Evolutionary conservation across 2,329 filamentous ascomycete genomes (phyloP), one percentile per base, ranked within the genome.

Genomic region (Fragosphaeria purpurea): DNA sequence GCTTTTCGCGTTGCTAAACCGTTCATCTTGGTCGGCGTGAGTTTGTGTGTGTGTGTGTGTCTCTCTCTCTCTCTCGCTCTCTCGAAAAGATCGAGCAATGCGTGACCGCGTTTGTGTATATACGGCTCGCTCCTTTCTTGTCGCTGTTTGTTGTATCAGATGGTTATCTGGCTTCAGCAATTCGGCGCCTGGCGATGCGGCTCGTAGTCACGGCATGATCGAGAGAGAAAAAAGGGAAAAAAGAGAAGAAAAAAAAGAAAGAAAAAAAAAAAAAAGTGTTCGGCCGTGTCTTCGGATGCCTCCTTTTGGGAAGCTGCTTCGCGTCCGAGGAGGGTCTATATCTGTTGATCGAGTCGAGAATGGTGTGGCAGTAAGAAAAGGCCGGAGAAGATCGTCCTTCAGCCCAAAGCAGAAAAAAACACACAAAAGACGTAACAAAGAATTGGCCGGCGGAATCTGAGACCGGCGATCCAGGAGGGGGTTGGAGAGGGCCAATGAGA

Each of bases 11-110:
- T 61, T 50, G 61, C 61, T 51, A 62, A 60, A 58, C 63, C 65
- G 57, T 70, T 71, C 70, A 73, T 72, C 55, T 42, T 56, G 45
- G 47, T 42, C 4, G 40, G 33, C 10, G 46, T 44, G 13, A 32
- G 33, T 34, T 9, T 32, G 37, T 31, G 45, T 43, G 42, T 33
- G 11, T 32, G n/a, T 6, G 37, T 11, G 42, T n/a, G 35, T 11
- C 9, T 22, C 11, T 35, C n/a, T 22, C 6, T 11, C 2, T 12
- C 12, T 42, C 22, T n/a, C 46, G 11, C 22, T 22, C 22, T 22
- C 22, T 22, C 22, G 3, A 22, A 3, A 22, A 22, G 22, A 22
- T 37, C 35, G 35, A 7, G 11, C 35, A 37, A 37, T 37, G 11
- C 34, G 39, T 35, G 31, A 3, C 5, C 9, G 34, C 9, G 40